Conservation (phyloP, 306 rosid genomes). For the Corylus heterophylla region DNA sequence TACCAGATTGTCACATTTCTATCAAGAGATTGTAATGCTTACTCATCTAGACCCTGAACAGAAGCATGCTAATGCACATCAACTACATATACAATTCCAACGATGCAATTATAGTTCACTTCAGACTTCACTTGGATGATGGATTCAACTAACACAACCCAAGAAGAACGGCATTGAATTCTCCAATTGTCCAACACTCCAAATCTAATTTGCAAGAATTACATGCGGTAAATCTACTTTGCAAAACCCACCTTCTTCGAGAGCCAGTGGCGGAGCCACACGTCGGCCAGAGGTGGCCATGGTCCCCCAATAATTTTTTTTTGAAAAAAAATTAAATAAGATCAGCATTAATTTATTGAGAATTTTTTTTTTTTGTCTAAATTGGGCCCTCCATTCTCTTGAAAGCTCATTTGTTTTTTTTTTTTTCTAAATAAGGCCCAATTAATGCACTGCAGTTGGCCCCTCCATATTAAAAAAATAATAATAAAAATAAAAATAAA, state of each 20-base stretch:
- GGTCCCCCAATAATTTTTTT: too few species aligned
- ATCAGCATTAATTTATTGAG: too few species aligned
- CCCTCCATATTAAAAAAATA: too few species aligned
- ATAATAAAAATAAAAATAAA: too few species aligned
- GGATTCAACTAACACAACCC: not conserved
- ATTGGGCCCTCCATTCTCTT: too few species aligned
- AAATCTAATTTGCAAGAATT: conserved; percentile 4
- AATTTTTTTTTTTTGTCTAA: too few species aligned
- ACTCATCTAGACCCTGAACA: not conserved
- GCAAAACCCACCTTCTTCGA: conserved; percentile 58
- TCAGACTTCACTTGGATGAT: not conserved
- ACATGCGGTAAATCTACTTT: not conserved
- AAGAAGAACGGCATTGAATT: conserved; percentile 3
- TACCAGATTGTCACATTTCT: not conserved
- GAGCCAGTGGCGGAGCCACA: not conserved
- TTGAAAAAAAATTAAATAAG: too few species aligned
- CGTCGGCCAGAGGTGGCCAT: too few species aligned
- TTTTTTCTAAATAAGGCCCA: too few species aligned
- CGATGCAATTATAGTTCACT: not conserved
- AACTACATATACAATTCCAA: not conserved
- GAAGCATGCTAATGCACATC: not conserved
- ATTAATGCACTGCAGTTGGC: too few species aligned
- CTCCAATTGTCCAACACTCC: conserved; percentile 15
- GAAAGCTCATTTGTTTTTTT: too few species aligned
- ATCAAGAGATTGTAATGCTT: not conserved